phyloP scores from a whole-genome alignment of 148 eudicot species.

The Cornus controversa region DNA sequence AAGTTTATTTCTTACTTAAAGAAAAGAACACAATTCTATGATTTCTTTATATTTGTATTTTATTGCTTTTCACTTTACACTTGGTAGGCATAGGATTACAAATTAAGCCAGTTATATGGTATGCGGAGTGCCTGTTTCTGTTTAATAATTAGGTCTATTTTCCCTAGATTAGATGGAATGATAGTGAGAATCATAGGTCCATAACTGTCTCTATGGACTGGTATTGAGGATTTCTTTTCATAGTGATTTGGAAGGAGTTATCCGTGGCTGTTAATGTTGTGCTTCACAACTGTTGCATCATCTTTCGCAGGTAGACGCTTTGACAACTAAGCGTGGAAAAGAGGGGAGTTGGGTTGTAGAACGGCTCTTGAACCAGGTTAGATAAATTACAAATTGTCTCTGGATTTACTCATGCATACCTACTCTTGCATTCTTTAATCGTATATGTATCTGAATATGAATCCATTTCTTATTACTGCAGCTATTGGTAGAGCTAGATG shows the following conservation, averaged over 20 bases:
- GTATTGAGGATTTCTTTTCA: background rate
- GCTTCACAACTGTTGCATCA: background rate
- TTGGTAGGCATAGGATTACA: too few species aligned
- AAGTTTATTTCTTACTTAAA: too few species aligned
- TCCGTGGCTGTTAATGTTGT: background rate
- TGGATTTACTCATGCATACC: background rate
- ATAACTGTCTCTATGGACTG: background rate
- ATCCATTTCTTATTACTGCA: conserved; percentile 30
- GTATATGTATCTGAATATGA: conserved; percentile 1
- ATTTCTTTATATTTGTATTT: too few species aligned
- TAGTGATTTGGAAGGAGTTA: background rate
- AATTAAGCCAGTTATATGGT: too few species aligned
- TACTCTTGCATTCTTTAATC: background rate
- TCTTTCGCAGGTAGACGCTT: conserved; percentile 66
- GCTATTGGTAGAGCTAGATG: conserved; percentile 81
- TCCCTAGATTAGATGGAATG: background rate
- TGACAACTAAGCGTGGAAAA: conserved; percentile 69
- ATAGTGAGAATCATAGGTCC: background rate
- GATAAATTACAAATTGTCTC: background rate
- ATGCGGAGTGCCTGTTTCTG: too few species aligned
- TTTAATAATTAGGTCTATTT: too few species aligned
- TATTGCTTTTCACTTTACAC: too few species aligned
- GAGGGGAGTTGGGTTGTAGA: conserved; percentile 83
- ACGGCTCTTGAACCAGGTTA: conserved; percentile 76
- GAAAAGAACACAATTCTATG: too few species aligned